Percentiles rank a stretch among this genome's conserved stretches.
These are phyloP conservation scores for Monosporascus ibericus DNA, from an alignment of 2,329 filamentous ascomycete genomes.

Conservation along the genomic window DNA sequence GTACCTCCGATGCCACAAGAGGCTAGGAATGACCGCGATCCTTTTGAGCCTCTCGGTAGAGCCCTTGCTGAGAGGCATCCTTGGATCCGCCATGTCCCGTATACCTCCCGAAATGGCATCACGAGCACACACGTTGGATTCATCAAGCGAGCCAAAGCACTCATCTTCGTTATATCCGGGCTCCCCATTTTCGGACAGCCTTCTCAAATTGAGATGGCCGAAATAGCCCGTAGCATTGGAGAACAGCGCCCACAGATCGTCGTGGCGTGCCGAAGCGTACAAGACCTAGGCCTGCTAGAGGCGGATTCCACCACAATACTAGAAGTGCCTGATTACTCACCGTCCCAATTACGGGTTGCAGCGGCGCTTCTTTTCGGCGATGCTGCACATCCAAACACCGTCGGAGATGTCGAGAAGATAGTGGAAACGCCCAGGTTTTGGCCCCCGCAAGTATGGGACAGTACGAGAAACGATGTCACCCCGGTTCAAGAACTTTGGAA, in stretches of 20 bases:
- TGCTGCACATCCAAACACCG: conserved; percentile 7
- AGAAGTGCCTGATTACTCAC: conserved; percentile 42
- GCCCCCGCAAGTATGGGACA: conserved; percentile 34
- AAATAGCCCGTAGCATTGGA: conserved; percentile 35
- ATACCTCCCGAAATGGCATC: conserved; percentile 57
- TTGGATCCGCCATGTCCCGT: conserved; percentile 65
- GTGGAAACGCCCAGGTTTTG: conserved; percentile 30
- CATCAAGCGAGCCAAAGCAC: conserved; percentile 50
- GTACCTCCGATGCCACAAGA: conserved; percentile 39
- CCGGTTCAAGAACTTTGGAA: conserved; percentile 42
- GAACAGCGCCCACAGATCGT: conserved; percentile 46
- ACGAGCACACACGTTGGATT: conserved; percentile 58
- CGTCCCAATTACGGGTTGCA: conserved; percentile 40
- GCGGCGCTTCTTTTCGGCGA: conserved; percentile 47
- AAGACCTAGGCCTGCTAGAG: conserved; percentile 31
- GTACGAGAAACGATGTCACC: conserved; percentile 17
- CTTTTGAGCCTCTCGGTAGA: conserved; percentile 65
- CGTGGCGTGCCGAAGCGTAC: conserved; percentile 43
- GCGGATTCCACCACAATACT: conserved; percentile 46
- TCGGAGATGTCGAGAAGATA: conserved; percentile 24
- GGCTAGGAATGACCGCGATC: conserved; percentile 47
- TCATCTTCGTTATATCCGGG: conserved; percentile 56
- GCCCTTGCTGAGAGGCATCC: conserved; percentile 54
- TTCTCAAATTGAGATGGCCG: conserved; percentile 47
- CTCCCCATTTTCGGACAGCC: conserved; percentile 39